Base-by-base conservation (phyloP, 345 rosid genomes). In the Gossypium longicalyx region DNA sequence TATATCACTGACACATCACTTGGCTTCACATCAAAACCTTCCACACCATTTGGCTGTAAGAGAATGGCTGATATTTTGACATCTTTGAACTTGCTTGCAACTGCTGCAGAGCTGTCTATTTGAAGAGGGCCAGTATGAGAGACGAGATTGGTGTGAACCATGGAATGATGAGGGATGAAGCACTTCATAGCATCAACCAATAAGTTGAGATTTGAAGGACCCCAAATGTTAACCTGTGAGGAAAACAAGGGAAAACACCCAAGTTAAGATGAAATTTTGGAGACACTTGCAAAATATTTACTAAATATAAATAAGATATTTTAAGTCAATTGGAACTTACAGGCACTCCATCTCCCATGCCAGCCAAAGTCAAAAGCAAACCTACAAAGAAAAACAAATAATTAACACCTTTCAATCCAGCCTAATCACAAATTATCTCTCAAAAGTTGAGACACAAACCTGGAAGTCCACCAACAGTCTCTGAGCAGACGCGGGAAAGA, bases 401-500 rank as follows among this genome's bases (percentile, higher is more conserved):
- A 45, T 8, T 56, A 56, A 56, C 60, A 56, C 60, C 10, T 56
- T 56, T 56, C 11, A 20, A 1, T 10, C 11, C 20, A 56, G 13
- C 27, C 25, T 20, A 20, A 56, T 56, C 25, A 56, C 27, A 56
- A 56, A 20, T 20, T 56, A 19, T 56, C 25, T 20, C 12, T 56
- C 25, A 19, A 56, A 56, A 49, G 56, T 54, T 49, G 68, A n/a
- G 27, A 62, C 52, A 63, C 29, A 85, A 86, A 92, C 97, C 97
- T 85, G 98, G 98, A 83, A 94, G 90, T 79, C 98, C 98, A 74
- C 95, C 95, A 4, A 97, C 90, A 48, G 98, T 92, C 84, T 92
- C 97, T 73, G 98, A 89, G 87, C 95, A 88, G 19, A 92, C 97
- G 58, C 93, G 98, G 48, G 98, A 94, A 76, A 92, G 85, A 82